These are phyloP conservation scores for Tricharina praecox DNA, from an alignment of 495 filamentous ascomycete species.

Conservation along the genomic window DNA sequence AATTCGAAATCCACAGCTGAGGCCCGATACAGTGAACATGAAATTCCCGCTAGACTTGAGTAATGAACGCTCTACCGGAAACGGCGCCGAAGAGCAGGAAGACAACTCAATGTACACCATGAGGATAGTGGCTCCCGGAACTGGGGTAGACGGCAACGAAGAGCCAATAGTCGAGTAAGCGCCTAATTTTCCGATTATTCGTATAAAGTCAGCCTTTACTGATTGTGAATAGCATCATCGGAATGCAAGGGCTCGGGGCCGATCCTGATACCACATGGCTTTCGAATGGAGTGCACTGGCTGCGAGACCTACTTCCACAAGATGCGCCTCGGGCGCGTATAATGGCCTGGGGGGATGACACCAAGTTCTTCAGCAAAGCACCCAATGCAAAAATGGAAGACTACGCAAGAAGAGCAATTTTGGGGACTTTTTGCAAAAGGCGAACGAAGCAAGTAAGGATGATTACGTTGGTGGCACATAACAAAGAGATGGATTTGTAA, in stretches of 20 bases:
- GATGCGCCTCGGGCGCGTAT: neutral
- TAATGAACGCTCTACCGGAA: too few relatives aligned
- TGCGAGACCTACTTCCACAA: slow-evolving; percentile 11
- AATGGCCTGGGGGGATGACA: slow-evolving; percentile 3
- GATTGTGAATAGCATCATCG: neutral
- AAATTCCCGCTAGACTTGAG: too few relatives aligned
- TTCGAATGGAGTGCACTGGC: slow-evolving; percentile 2
- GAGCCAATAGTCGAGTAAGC: neutral
- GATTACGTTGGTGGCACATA: neutral
- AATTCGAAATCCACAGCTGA: too few relatives aligned
- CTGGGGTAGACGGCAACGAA: too few relatives aligned
- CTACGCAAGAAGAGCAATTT: neutral
- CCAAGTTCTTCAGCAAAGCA: neutral
- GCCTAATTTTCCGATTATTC: too few relatives aligned
- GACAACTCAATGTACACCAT: neutral
- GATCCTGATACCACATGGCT: neutral
- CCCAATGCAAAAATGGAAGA: neutral
- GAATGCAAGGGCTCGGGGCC: neutral
- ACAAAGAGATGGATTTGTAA: too few relatives aligned
- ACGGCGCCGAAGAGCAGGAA: too few relatives aligned
- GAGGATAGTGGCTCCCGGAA: neutral
- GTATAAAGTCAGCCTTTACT: neutral
- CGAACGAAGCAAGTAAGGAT: neutral
- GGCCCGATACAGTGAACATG: too few relatives aligned
- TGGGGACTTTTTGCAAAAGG: neutral